Conservation (phyloP, 176 grass and related monocot species). For the Cocos nucifera region DNA sequence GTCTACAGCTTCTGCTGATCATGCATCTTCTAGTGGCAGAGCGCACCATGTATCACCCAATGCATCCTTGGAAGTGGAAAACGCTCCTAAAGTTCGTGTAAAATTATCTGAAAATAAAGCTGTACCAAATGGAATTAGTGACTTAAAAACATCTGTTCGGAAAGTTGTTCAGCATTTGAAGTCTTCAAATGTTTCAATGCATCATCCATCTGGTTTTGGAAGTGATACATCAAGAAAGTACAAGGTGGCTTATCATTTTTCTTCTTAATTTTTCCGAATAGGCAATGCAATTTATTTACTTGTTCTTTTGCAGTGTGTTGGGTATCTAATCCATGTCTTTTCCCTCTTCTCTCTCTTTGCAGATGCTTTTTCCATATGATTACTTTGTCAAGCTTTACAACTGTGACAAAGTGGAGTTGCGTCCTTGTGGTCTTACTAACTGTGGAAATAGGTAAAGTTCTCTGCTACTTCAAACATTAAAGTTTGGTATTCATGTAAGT, state of each 20-base stretch:
- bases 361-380: constrained; percentile 27
- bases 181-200: constrained; percentile 11
- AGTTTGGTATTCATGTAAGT: no score
- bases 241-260: constrained; percentile 8
- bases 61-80: constrained; percentile 3
- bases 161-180: constrained; percentile 22
- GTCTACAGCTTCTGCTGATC: background rate
- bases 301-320: background rate
- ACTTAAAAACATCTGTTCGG: constrained; percentile 9
- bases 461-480: no score
- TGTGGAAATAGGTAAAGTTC: constrained; percentile 13
- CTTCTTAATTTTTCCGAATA: no score
- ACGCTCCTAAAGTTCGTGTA: constrained; percentile 1
- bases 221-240: constrained; percentile 4
- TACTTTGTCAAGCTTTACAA: constrained; percentile 23
- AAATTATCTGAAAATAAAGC: constrained; percentile 5
- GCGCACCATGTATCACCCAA: background rate
- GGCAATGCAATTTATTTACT: background rate
- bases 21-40: background rate
- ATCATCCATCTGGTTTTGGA: background rate
- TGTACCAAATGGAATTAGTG: background rate
- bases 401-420: constrained; percentile 14
- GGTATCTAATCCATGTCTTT: background rate
- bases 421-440: constrained; percentile 21
- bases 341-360: background rate